Evolutionary conservation across 495 filamentous ascomycete species (phyloP).

Genomic region (Tuber umbilicatum): DNA sequence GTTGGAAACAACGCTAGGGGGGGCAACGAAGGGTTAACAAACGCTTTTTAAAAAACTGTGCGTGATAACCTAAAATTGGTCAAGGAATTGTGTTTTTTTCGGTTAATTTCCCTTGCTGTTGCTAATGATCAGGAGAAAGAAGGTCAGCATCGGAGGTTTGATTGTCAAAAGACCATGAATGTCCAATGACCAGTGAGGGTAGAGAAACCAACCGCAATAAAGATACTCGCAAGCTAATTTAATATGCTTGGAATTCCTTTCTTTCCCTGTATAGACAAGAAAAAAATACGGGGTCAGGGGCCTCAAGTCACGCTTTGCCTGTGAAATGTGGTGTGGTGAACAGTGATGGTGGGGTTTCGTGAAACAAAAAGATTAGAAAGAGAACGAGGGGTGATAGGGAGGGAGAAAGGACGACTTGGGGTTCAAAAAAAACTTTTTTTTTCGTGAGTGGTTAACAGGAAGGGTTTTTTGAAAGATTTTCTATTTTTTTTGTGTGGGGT

Average conservation of each 20-base stretch:
- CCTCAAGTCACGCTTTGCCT: conserved; percentile 29
- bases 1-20: not conserved
- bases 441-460: conserved; percentile 42
- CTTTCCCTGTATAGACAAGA: not conserved
- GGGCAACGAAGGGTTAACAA: conserved; percentile 12
- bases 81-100: conserved; percentile 20
- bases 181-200: not conserved
- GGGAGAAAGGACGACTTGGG: conserved; percentile 21
- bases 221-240: conserved; percentile 24
- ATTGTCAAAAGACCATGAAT: conserved; percentile 2
- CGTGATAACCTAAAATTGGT: conserved; percentile 19
- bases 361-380: conserved; percentile 31
- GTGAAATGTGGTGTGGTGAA: conserved; percentile 32
- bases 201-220: conserved; percentile 27
- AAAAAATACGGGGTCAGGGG: not conserved
- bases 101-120: conserved; percentile 12
- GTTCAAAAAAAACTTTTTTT: conserved; percentile 31
- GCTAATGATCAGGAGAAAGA: conserved; percentile 19
- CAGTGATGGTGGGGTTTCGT: not conserved
- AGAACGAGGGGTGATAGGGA: conserved; percentile 22
- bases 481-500: conserved; percentile 48
- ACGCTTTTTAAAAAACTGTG: conserved; percentile 19
- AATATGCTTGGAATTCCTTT: conserved; percentile 12
- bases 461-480: conserved; percentile 48
- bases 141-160: conserved; percentile 14